Evolutionary conservation across 129 eudicot species (phyloP).

Genomic region (Escallonia herrerae): DNA sequence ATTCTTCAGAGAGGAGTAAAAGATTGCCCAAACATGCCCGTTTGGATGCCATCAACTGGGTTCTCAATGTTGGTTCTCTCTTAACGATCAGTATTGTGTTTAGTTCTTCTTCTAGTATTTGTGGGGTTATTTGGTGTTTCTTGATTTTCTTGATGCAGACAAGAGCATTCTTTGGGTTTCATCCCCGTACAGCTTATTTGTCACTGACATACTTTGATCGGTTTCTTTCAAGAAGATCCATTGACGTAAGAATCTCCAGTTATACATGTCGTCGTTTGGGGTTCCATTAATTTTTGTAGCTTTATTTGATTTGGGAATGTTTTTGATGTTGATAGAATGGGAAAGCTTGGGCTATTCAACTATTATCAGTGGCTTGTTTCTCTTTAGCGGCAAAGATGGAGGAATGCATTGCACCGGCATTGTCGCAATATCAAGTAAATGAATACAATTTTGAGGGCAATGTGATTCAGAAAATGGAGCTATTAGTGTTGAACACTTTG

Average conservation of each 20-base stretch:
- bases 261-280: too few relatives aligned
- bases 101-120: not conserved
- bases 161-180: constrained; percentile 52
- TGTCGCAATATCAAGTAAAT: not conserved
- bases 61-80: constrained; percentile 47
- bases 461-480: constrained; percentile 12
- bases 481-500: constrained; percentile 5
- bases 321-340: not conserved
- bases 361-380: constrained; percentile 17
- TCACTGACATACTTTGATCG: constrained; percentile 74
- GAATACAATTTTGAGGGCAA: not conserved
- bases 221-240: constrained; percentile 29
- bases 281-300: too few relatives aligned
- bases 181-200: constrained; percentile 62
- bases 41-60: constrained; percentile 55
- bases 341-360: constrained; percentile 7
- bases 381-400: constrained; percentile 17
- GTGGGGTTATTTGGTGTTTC: not conserved
- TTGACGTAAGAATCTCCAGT: too few relatives aligned
- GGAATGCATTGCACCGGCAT: constrained; percentile 7
- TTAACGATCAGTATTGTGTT: not conserved
- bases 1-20: constrained; percentile 9
- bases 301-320: too few relatives aligned
- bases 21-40: constrained; percentile 50
- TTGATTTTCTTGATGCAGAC: constrained; percentile 35